A percentile compares a stretch with the other conserved stretches of the same genome.
These are phyloP conservation scores for Omphalotus olearius DNA, from an alignment of 1,284 basidiomycete genomes.

Conservation along the genomic window DNA sequence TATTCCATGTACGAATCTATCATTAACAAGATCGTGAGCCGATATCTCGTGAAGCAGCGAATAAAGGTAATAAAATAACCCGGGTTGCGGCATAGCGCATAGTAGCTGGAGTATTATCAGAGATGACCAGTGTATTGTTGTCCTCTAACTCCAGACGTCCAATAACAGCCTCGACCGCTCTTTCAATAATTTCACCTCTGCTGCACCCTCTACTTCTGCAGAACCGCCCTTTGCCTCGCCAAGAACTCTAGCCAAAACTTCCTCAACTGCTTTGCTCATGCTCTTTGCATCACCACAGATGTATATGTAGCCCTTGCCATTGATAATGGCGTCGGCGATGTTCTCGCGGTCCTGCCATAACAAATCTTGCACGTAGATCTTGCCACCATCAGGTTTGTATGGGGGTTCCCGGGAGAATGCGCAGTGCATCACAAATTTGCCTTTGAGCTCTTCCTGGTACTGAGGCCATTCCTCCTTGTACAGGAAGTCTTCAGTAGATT, in stretches of 20 bases:
- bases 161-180: constrained; percentile 81
- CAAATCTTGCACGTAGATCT: constrained; percentile 97
- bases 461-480: constrained; percentile 95
- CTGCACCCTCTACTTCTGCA: constrained; percentile 80
- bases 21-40: background rate
- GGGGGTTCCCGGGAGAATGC: constrained; percentile 88
- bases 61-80: background rate
- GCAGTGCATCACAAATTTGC: constrained; percentile 85
- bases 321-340: constrained; percentile 85
- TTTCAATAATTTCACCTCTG: constrained; percentile 92
- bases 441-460: constrained; percentile 83
- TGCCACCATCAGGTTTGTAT: constrained; percentile 86
- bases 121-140: background rate
- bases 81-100: background rate
- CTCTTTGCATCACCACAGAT: constrained; percentile 96
- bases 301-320: constrained; percentile 92
- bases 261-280: constrained; percentile 95
- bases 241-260: constrained; percentile 80
- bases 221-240: constrained; percentile 90
- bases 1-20: constrained; percentile 1
- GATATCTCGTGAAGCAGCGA: background rate
- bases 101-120: background rate
- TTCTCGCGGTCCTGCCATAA: constrained; percentile 82
- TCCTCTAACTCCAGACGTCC: constrained; percentile 75
- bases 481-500: constrained; percentile 84